Conservation (phyloP, 495 filamentous ascomycete genomes). For the Gamarada debralockiae region DNA sequence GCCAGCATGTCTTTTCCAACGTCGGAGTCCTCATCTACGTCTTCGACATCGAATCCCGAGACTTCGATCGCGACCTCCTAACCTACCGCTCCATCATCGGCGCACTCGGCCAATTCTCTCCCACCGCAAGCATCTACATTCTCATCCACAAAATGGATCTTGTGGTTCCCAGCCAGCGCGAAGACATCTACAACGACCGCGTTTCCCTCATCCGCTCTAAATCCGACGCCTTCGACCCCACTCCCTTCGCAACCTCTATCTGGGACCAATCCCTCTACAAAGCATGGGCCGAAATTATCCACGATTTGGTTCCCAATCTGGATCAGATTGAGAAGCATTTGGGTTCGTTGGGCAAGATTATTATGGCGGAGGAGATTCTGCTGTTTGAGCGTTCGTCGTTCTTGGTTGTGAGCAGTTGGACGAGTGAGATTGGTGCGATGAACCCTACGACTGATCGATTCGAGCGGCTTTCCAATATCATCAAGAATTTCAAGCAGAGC, state of each 20-base stretch:
- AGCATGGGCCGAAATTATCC: constrained; percentile 95
- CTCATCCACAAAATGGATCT: constrained; percentile 99
- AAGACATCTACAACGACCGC: constrained; percentile 77
- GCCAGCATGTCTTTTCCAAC: constrained; percentile 90
- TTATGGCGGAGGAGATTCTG: constrained; percentile 90
- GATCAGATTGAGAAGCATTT: constrained; percentile 84
- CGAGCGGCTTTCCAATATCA: constrained; percentile 91
- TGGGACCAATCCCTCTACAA: constrained; percentile 99
- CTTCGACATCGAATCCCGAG: constrained; percentile 94
- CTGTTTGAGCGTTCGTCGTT: constrained; percentile 96
- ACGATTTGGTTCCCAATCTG: constrained; percentile 91
- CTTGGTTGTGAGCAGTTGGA: constrained; percentile 84
- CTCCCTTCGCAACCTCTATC: constrained; percentile 87
- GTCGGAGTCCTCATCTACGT: constrained; percentile 98
- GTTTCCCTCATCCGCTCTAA: constrained; percentile 67
- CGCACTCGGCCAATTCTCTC: constrained; percentile 79
- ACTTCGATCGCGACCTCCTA: constrained; percentile 85
- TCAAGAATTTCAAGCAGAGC: constrained; percentile 93
- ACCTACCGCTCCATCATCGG: constrained; percentile 84
- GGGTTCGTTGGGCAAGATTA: constrained; percentile 67
- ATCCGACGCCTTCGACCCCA: constrained; percentile 68
- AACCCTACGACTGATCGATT: constrained; percentile 92
- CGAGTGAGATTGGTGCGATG: constrained; percentile 61
- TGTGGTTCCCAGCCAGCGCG: constrained; percentile 73
- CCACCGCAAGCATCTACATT: constrained; percentile 60